Evolutionary conservation across 495 filamentous ascomycete species (phyloP).

Genomic region (Gamarada debralockiae): DNA sequence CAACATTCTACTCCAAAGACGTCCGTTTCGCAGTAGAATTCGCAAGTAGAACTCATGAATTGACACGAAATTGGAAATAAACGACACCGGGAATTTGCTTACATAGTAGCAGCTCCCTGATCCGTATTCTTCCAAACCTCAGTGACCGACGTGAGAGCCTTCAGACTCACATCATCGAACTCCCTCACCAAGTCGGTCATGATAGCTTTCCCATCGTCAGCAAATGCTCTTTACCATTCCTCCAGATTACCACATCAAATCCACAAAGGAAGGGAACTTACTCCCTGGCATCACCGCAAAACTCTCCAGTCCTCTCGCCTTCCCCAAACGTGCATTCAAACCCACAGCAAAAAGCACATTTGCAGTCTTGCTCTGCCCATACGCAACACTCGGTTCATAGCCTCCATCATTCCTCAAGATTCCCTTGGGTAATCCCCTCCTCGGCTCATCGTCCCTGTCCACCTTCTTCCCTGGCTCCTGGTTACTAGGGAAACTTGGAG

Average conservation of each 20-base stretch:
- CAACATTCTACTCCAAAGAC: no score
- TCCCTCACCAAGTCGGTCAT: slow-evolving; percentile 10
- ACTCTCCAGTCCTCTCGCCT: slow-evolving; percentile 6
- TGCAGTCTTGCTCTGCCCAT: slow-evolving; percentile 56
- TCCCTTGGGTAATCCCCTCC: slow-evolving; percentile 5
- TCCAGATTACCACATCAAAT: background rate
- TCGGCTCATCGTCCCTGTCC: slow-evolving; percentile 8
- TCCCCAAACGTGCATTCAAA: slow-evolving; percentile 26
- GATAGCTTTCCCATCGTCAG: slow-evolving; percentile 2
- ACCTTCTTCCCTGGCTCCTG: slow-evolving; percentile 1
- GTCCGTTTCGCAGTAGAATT: no score
- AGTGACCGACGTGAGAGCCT: background rate
- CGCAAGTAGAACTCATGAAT: no score
- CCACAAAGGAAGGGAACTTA: slow-evolving; percentile 10
- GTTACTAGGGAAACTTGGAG: no score
- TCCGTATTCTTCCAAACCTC: slow-evolving; percentile 10
- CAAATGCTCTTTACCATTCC: background rate
- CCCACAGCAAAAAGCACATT: slow-evolving; percentile 48
- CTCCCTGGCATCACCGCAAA: slow-evolving; percentile 19
- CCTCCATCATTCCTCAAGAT: slow-evolving; percentile 9
- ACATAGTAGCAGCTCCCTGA: slow-evolving; percentile 19
- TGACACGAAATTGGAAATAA: no score
- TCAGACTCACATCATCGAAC: background rate
- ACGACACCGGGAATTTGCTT: no score
- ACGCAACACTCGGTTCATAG: slow-evolving; percentile 31